Base-by-base conservation (phyloP, 306 rosid genomes). In the Sesbania bispinosa region DNA sequence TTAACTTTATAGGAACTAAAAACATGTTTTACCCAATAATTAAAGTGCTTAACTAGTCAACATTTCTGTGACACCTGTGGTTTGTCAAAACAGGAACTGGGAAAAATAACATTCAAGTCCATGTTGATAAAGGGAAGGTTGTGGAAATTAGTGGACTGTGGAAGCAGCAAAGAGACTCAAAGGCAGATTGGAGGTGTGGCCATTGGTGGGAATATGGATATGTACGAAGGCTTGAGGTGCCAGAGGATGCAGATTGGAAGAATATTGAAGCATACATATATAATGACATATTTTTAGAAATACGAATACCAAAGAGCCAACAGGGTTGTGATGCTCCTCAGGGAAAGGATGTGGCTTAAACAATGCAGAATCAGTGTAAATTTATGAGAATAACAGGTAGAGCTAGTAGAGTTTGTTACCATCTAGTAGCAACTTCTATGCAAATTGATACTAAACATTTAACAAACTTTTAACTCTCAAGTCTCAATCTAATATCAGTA, bases 191-290 rank as follows among this genome's bases (percentile, higher is more conserved):
- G 98, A 89, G 82, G 68, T 77, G 89, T 82, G 90, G 87, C 57
- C 75, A 89, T 14, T 90, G 98, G 98, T 94, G 98, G 98, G 92
- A 94, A 53, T 41, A 75, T 54, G 98, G 98, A 39, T 94, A 38
- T 75, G 97, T 94, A n/a, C 33, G 98, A 73, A 89, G 88, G 87
- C 90, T 94, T 64, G 98, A 94, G 82, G 77, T 94, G 60, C 97
- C 97, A 24, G 97, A 90, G 20, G 94, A 94, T 85, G 97, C 95
- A 55, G 96, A 94, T 77, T 80, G 83, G 87, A 85, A 68, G 73
- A 91, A 80, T 13, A 66, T 86, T 32, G 89, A 87, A 80, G 95
- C 95, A 4, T 43, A 51, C 41, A 20, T 89, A 38, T 73, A 73
- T 9, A 90, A 85, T 75, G 98, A 94, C 50, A 46, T 21, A 4